Conservation (phyloP, 2,329 filamentous ascomycete genomes). For the Beauveria bassiana region DNA sequence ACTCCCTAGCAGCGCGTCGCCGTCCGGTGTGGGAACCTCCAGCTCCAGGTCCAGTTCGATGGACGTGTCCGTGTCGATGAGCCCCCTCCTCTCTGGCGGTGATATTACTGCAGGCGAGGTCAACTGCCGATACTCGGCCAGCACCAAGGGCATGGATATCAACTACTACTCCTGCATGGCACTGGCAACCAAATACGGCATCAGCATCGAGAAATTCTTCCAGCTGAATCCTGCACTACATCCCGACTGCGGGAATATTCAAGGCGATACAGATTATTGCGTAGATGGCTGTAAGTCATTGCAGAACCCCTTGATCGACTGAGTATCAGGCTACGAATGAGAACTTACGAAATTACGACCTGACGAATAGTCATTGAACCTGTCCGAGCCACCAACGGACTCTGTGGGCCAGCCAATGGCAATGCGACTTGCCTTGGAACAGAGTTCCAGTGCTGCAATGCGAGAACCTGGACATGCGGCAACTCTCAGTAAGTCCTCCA, state of each 20-base stretch:
- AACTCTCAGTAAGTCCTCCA: not conserved
- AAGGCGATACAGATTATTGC: slow-evolving; percentile 21
- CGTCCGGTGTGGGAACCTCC: not conserved
- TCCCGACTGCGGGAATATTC: slow-evolving; percentile 20
- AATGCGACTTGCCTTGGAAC: not conserved
- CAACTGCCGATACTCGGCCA: slow-evolving; percentile 15
- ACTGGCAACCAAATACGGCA: slow-evolving; percentile 17
- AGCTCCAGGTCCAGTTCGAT: too few relatives aligned
- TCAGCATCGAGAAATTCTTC: slow-evolving; percentile 19
- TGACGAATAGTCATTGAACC: not conserved
- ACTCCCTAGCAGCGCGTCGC: not conserved
- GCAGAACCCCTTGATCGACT: not conserved
- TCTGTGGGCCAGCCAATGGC: not conserved
- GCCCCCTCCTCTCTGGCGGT: not conserved
- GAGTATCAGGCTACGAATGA: too few relatives aligned
- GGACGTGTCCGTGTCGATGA: not conserved
- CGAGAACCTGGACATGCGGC: not conserved
- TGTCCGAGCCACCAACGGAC: not conserved
- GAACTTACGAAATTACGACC: too few relatives aligned
- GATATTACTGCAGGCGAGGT: slow-evolving; percentile 10
- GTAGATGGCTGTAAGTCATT: slow-evolving; percentile 22
- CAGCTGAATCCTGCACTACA: slow-evolving; percentile 20
- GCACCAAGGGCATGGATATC: slow-evolving; percentile 11
- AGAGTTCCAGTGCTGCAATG: not conserved
- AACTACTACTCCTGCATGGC: slow-evolving; percentile 21